phyloP scores from a whole-genome alignment of 192 early-diverging fungal genomes.

The Backusella luteola region DNA sequence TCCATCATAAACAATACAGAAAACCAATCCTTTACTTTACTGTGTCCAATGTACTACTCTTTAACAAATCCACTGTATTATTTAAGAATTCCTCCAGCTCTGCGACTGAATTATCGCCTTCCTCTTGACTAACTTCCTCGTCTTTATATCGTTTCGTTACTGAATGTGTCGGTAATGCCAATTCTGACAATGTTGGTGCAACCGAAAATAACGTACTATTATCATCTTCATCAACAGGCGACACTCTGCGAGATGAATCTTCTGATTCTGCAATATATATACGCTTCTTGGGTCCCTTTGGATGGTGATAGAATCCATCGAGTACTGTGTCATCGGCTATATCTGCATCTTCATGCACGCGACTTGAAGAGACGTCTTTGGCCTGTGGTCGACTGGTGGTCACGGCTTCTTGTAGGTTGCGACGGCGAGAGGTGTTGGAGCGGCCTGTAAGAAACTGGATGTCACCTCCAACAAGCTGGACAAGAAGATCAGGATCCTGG shows the following conservation, averaged over 20 bases:
- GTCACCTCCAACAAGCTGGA: not conserved
- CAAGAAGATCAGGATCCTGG: conserved; percentile 2
- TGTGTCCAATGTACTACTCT: not conserved
- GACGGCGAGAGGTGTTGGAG: not conserved
- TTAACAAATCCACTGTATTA: not conserved
- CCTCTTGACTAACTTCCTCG: not conserved
- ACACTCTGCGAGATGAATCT: not conserved
- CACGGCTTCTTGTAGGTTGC: not conserved
- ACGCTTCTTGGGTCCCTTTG: not conserved
- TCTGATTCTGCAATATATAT: not conserved
- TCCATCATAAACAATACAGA: not conserved
- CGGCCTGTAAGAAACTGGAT: not conserved
- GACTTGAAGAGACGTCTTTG: not conserved
- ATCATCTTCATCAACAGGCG: not conserved
- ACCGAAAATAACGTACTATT: not conserved
- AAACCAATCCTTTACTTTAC: not conserved
- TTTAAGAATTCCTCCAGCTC: not conserved
- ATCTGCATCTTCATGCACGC: not conserved
- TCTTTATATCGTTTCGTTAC: not conserved
- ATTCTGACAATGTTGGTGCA: not conserved
- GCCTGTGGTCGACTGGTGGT: not conserved
- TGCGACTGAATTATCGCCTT: not conserved
- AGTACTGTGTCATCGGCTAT: not conserved
- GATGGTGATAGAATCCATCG: not conserved
- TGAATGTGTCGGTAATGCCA: not conserved